These are phyloP conservation scores for Vigna radiata DNA, from an alignment of 306 rosid species.

Conservation along the genomic window DNA sequence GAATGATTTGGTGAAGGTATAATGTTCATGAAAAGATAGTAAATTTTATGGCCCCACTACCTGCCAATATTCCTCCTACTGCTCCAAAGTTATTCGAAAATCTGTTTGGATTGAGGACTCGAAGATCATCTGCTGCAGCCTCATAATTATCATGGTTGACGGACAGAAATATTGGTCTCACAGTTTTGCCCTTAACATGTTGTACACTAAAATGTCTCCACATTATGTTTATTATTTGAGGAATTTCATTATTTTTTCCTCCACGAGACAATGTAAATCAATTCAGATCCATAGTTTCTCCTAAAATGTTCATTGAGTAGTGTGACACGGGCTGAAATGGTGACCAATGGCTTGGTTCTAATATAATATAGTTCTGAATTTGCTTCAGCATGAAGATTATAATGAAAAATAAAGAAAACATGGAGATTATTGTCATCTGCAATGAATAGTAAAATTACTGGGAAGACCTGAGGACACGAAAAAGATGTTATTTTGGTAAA, in stretches of 20 bases:
- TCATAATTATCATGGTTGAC: slow-evolving; percentile 40
- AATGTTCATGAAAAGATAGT: slow-evolving; percentile 85
- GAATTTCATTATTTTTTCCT: slow-evolving; percentile 25
- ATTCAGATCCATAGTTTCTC: not conserved
- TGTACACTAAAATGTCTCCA: slow-evolving; percentile 28
- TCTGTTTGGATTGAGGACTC: slow-evolving; percentile 73
- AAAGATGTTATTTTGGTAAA: no score
- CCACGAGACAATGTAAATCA: slow-evolving; percentile 10
- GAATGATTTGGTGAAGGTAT: slow-evolving; percentile 58
- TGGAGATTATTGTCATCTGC: not conserved
- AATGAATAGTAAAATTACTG: not conserved
- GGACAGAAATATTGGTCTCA: not conserved
- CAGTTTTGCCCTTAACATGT: slow-evolving; percentile 33
- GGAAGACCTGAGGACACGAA: not conserved
- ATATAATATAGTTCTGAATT: not conserved
- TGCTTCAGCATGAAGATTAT: not conserved
- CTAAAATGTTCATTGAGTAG: not conserved
- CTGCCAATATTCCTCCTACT: slow-evolving; percentile 60
- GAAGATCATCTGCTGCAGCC: slow-evolving; percentile 50
- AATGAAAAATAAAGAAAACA: no score
- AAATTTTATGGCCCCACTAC: slow-evolving; percentile 79
- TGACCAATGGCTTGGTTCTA: not conserved
- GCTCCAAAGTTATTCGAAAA: slow-evolving; percentile 68
- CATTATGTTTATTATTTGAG: slow-evolving; percentile 28
- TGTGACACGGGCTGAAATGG: not conserved